These are phyloP conservation scores for Collybia sp. DNA, from an alignment of 768 basidiomycete species.

Conservation along the genomic window DNA sequence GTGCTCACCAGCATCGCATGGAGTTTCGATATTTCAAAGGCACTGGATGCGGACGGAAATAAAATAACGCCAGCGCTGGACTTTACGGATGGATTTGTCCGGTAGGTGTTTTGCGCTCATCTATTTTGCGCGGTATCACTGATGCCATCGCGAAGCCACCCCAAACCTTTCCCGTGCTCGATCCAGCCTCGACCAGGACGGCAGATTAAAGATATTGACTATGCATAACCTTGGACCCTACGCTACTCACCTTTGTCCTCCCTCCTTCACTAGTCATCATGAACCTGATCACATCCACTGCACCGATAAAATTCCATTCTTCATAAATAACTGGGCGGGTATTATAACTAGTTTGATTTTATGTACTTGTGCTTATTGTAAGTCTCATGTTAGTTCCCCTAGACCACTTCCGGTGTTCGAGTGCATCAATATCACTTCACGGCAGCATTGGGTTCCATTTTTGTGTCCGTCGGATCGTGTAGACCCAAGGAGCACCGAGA, in stretches of 20 bases:
- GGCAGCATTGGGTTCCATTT: too few species aligned
- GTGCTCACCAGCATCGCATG: constrained; percentile 40
- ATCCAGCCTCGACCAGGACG: constrained; percentile 38
- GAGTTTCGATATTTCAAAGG: constrained; percentile 38
- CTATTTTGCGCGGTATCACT: not conserved
- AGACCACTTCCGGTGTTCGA: too few species aligned
- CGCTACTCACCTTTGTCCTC: constrained; percentile 5
- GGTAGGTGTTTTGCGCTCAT: constrained; percentile 25
- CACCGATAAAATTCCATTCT: too few species aligned
- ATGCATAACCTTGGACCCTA: constrained; percentile 23
- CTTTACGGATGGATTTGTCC: constrained; percentile 39
- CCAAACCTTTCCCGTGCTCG: constrained; percentile 42
- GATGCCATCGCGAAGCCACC: constrained; percentile 33
- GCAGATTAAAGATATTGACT: constrained; percentile 21
- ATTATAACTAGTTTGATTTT: too few species aligned
- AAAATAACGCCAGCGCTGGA: constrained; percentile 30
- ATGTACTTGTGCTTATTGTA: too few species aligned
- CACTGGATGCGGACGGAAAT: constrained; percentile 35
- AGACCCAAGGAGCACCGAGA: too few species aligned
- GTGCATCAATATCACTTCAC: too few species aligned
- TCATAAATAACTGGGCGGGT: too few species aligned
- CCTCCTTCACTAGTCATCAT: too few species aligned
- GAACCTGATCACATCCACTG: too few species aligned
- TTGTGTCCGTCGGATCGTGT: too few species aligned
- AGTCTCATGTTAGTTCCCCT: too few species aligned